Evolutionary conservation across 805 yeast genomes (phyloP), one percentile per base, ranked within the genome.

Genomic region (Metschnikowia aberdeeniae): DNA sequence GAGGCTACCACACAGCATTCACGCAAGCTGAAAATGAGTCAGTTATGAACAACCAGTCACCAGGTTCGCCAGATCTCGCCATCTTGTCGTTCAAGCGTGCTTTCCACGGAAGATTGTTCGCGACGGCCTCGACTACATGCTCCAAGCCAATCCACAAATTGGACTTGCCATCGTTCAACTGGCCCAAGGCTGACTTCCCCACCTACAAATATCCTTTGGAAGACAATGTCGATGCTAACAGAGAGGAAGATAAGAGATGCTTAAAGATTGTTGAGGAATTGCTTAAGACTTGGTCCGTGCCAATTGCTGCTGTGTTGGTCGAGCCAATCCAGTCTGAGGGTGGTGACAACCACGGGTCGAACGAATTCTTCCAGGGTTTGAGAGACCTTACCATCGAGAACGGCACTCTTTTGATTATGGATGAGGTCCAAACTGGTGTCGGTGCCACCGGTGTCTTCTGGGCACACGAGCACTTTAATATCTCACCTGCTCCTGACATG

Each of bases 151-250:
- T 92, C 57, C 98, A 90, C 76, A 90, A 92, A 73, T 73, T 90
- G 66, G 90, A 84, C 67, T 74, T 92, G 70, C 98, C 98, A 50
- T 82, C 96, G 6, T 90, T 90, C 74, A 80, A 87, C 61, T 90
- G 97, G 97, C 98, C 98, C 62, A 89, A 86, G 66, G 97, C 97
- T 45, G 89, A 88, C 52, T 90, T 83, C 74, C 98, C 98, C 53
- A 57, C 77, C 42, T 82, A 88, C 68, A 72, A 82, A 66, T 90
- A 89, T 67, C 98, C 98, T 47, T 76, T 89, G 60, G 90, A 81
- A 45, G 75, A 78, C 42, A 61, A 81, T 62, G 80, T 61, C 34
- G 81, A 73, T 39, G 81, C 70, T 54, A 90, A 90, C 77, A 70
- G 72, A 40, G 65, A 73, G 41, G 97, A 89, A 70, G 98, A 90